phyloP scores from a whole-genome alignment of 2,329 filamentous ascomycete species.

The Penicillium sumatraense region DNA sequence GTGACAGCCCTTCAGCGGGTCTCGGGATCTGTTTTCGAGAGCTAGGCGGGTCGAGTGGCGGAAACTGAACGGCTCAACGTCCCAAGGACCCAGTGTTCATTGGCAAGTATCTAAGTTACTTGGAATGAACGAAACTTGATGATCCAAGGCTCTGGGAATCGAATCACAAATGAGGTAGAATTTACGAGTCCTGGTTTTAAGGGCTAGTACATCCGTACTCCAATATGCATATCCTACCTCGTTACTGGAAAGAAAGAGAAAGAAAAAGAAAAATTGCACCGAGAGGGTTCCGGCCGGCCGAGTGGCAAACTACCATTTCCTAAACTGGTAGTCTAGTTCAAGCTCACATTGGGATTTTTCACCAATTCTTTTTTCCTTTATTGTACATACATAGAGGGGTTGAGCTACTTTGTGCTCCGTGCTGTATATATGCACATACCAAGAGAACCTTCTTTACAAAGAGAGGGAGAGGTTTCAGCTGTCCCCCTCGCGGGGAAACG shows the following conservation, averaged over 20 bases:
- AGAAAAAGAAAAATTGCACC: background rate
- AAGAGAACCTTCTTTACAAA: too few species aligned
- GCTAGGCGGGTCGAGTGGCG: background rate
- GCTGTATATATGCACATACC: too few species aligned
- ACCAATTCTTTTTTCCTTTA: too few species aligned
- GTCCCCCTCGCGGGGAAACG: constrained; percentile 13
- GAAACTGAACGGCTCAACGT: background rate
- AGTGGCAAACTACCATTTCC: constrained; percentile 7
- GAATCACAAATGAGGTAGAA: background rate
- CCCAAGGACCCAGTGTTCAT: background rate
- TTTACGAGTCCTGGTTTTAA: background rate
- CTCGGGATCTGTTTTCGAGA: constrained; percentile 3
- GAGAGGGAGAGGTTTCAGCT: constrained; percentile 13
- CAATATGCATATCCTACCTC: too few species aligned
- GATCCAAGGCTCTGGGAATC: background rate
- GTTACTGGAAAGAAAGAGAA: too few species aligned
- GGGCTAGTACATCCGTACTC: background rate
- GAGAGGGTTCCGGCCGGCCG: constrained; percentile 4
- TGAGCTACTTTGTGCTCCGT: too few species aligned
- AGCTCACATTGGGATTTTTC: background rate
- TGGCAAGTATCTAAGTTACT: background rate
- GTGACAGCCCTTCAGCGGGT: background rate
- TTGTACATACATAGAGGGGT: too few species aligned
- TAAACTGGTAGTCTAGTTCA: background rate
- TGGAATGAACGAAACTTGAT: background rate